phyloP scores from a whole-genome alignment of 2,329 filamentous ascomycete genomes.

The Fusarium sp. region DNA sequence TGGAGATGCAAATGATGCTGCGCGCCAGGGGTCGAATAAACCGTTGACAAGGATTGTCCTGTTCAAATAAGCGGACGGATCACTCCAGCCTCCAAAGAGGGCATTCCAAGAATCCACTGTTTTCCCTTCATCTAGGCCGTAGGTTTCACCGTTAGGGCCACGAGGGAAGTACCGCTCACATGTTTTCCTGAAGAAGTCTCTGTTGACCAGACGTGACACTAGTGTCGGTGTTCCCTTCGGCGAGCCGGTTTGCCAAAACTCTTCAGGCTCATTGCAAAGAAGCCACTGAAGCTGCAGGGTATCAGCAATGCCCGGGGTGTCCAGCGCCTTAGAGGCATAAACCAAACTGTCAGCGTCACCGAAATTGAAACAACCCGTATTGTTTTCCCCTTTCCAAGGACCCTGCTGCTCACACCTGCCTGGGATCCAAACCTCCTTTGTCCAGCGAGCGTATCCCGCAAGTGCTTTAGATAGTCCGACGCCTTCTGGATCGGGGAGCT shows the following conservation, averaged over 20 bases:
- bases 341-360: constrained; percentile 9
- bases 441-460: constrained; percentile 10
- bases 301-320: background rate
- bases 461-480: constrained; percentile 2
- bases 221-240: constrained; percentile 1
- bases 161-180: constrained; percentile 2
- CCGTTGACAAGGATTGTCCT: constrained; percentile 11
- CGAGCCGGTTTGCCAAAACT: constrained; percentile 11
- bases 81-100: constrained; percentile 9
- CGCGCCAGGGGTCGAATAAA: background rate
- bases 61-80: background rate
- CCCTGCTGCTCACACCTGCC: constrained; percentile 1
- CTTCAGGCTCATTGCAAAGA: constrained; percentile 7
- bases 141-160: background rate
- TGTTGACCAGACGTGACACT: constrained; percentile 8
- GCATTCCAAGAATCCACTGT: background rate
- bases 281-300: constrained; percentile 4
- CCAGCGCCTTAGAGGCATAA: background rate
- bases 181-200: constrained; percentile 7
- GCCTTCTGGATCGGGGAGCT: background rate
- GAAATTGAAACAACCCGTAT: constrained; percentile 16
- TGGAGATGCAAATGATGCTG: background rate
- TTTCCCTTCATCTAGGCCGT: background rate
- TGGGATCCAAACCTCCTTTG: background rate
- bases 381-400: constrained; percentile 8